phyloP scores from a whole-genome alignment of 73 alveolate genomes.

The Paramecium tetraurelia region DNA sequence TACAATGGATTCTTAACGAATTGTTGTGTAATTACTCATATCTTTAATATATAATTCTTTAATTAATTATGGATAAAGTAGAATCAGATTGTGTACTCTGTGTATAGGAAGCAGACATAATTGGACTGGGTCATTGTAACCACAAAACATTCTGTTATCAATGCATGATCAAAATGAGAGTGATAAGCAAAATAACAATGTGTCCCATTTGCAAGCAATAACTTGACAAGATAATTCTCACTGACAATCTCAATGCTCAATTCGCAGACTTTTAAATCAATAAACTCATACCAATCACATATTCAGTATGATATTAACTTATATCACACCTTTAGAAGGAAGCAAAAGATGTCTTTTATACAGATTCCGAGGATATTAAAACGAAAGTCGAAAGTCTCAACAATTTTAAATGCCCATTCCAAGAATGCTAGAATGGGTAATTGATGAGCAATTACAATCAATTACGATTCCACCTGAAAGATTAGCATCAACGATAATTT shows the following conservation, averaged over 20 bases:
- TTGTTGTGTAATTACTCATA: slow-evolving; percentile 12
- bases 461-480: slow-evolving; percentile 42
- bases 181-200: slow-evolving; percentile 1
- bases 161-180: slow-evolving; percentile 55
- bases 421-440: background rate
- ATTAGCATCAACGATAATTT: slow-evolving; percentile 38
- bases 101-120: background rate
- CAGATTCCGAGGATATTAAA: background rate
- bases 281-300: background rate
- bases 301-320: background rate
- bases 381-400: background rate
- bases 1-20: background rate
- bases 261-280: slow-evolving; percentile 27
- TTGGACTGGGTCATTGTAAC: slow-evolving; percentile 57
- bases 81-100: slow-evolving; percentile 55
- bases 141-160: slow-evolving; percentile 56
- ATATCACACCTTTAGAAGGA: background rate
- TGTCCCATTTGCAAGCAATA: slow-evolving; percentile 54
- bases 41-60: background rate
- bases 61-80: slow-evolving; percentile 11
- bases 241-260: slow-evolving; percentile 51
- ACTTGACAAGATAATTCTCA: slow-evolving; percentile 32
- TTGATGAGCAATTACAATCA: background rate
- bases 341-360: slow-evolving; percentile 22
- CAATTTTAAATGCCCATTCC: slow-evolving; percentile 4